phyloP scores from a whole-genome alignment of 1,139 yeast species.

The Williopsis jadinii region DNA sequence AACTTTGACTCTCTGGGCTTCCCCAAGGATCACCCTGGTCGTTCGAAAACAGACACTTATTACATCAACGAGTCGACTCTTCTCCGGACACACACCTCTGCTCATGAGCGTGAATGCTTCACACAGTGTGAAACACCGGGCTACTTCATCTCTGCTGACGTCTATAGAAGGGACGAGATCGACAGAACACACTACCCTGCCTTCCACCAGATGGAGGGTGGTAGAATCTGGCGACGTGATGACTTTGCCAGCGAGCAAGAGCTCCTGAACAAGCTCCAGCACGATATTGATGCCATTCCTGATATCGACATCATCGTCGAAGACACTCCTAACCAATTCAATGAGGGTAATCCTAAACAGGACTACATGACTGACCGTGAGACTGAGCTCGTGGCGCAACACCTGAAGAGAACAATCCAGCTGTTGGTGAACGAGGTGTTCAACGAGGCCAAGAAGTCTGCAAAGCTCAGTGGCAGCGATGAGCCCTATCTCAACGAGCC shows the following conservation, averaged over 20 bases:
- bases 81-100: constrained; percentile 91
- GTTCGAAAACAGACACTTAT: constrained; percentile 89
- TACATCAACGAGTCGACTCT: constrained; percentile 68
- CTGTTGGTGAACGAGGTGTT: constrained; percentile 78
- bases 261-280: constrained; percentile 32
- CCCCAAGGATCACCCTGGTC: constrained; percentile 88
- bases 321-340: constrained; percentile 57
- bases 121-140: constrained; percentile 66
- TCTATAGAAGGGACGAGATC: constrained; percentile 89
- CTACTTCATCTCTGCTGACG: constrained; percentile 90
- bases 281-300: constrained; percentile 64
- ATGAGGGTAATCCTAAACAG: constrained; percentile 76
- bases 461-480: constrained; percentile 58
- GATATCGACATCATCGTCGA: constrained; percentile 61
- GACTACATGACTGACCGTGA: constrained; percentile 63
- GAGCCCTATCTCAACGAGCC: constrained; percentile 65
- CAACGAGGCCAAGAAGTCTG: constrained; percentile 63
- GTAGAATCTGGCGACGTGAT: constrained; percentile 68
- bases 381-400: constrained; percentile 61
- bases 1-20: constrained; percentile 91
- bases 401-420: constrained; percentile 82
- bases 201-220: constrained; percentile 98
- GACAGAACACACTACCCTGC: constrained; percentile 97
- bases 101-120: constrained; percentile 90
- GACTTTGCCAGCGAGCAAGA: constrained; percentile 29